Base-by-base conservation (phyloP, 768 basidiomycete species). In the Rhodotorula taiwanensis region DNA sequence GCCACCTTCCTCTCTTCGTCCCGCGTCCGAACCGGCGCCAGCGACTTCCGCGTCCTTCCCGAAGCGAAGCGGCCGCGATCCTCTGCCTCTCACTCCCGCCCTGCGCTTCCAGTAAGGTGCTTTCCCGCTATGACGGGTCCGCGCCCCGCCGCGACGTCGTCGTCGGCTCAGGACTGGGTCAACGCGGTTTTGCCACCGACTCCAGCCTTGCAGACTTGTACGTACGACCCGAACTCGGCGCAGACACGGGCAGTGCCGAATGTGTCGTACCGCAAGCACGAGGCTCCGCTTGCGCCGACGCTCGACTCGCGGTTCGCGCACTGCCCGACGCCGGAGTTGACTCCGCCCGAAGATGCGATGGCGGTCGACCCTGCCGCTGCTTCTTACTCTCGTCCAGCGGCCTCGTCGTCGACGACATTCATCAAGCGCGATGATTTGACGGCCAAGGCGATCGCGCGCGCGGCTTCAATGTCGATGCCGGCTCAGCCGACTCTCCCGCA, bases 361-460 rank as follows among this genome's bases (percentile, higher is more conserved):
- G 30, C 25, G 23, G 31, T 36, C 13, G 21, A 30, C 18, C 23
- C 23, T 11, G 28, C 16, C 21, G 43, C 42, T 4, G 57, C 25
- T 28, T 6, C 27, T 9, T 30, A 36, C 41, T 28, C 42, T 16
- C 42, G 28, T 0, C 18, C 21, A 18, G 23, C 42, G 13, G 18
- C 33, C 10, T 21, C 54, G 39, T 41, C 52, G 25, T 7, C 34
- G 2, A 25, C 45, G 33, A 14, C 45, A 1, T 60, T 60, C 44
- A 43, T 60, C 43, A 52, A 34, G 44, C 51, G 58, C 31, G 58
- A 60, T n/a, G 58, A 60, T 28, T 18, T 60, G 33, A 60, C 58
- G 2, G 51, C 51, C 27, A 45, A 43, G 51, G 58, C 58, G 25
- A 31, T 60, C 5, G 43, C 42, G 42, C 43, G 33, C 15, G 58